Base-by-base conservation (phyloP, 208 protist genomes). In the Cochliopodium minus region DNA sequence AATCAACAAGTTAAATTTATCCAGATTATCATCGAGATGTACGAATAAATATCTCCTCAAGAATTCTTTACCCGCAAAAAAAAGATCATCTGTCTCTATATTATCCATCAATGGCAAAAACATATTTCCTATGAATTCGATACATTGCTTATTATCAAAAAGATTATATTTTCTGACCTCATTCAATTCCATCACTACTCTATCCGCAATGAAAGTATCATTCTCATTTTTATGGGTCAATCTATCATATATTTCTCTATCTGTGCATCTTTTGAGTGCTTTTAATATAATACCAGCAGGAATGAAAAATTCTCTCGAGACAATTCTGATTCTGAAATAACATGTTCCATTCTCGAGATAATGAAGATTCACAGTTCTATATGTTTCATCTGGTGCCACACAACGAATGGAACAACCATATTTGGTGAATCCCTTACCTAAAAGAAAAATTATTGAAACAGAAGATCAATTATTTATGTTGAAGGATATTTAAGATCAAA, bases 1-100 rank as follows among this genome's bases (percentile, higher is more conserved):
- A 62, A 96, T 55, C 17, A 97, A 73, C 13, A 91, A 68, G 51
- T 97, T 76, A 61, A 91, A 96, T 77, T 99, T 99, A 33, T 77
- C 65, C 30, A 68, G 54, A 35, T 85, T 65, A 68, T 90, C 82
- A 6, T 64, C 62, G 9, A 74, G 38, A n/a, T n/a, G n/a, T n/a
- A n/a, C n/a, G n/a, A n/a, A n/a, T n/a, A n/a, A n/a, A n/a, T n/a
- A n/a, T n/a, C n/a, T n/a, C n/a, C n/a, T n/a, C n/a, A n/a, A n/a
- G n/a, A n/a, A n/a, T n/a, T n/a, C n/a, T n/a, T n/a, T n/a, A n/a
- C n/a, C n/a, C n/a, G n/a, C n/a, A n/a, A n/a, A n/a, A n/a, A n/a
- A n/a, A n/a, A n/a, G n/a, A n/a, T n/a, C n/a, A n/a, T n/a, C n/a
- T n/a, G n/a, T n/a, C n/a, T n/a, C n/a, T n/a, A n/a, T n/a, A n/a